Evolutionary conservation across 2,329 filamentous ascomycete genomes (phyloP), one percentile per base, ranked within the genome.

Genomic region (Cladophialophora carrionii): DNA sequence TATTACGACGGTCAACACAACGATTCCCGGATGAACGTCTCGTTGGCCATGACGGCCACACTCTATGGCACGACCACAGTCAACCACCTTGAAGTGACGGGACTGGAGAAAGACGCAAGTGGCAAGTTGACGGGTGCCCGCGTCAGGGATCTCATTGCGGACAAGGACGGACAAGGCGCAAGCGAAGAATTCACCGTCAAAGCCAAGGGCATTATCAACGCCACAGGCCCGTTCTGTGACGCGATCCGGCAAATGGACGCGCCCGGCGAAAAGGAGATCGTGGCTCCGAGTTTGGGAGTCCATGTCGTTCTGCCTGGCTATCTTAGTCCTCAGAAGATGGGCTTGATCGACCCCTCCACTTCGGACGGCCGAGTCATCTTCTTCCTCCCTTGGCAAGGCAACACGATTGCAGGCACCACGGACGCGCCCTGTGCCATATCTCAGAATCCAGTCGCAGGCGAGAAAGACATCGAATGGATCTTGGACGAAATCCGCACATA

Each of bases 1-100:
- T 96, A 96, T 82, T 96, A 96, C 76, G 91, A 96, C 79, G 92
- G 92, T 71, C 90, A 90, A 41, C 92, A 96, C 79, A 96, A 96
- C 74, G 92, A 96, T 77, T 95, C 91, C 20, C 87, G 92, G 57
- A 96, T 96, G 91, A 96, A 96, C 74, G 89, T 95, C 34, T 93
- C 91, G 4, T 82, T 96, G 65, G 91, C 90, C 29, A 91, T 94
- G 88, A 96, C 92, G 22, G 91, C 91, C 61, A 90, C 91, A n/a
- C 81, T 96, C 48, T 96, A 95, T 75, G 91, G 91, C 32, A 87
- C 88, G 61, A 96, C 90, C 4, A 85, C 95, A 43, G 86, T 92
- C 66, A 96, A 94, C 78, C 90, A 96, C 78, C 80, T 92, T 72
- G 90, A 95, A 76, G 90, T 96, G 59, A 93, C 88, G 5, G 81